Conservation (phyloP, 1,284 basidiomycete genomes). For the Mycena citricolor region DNA sequence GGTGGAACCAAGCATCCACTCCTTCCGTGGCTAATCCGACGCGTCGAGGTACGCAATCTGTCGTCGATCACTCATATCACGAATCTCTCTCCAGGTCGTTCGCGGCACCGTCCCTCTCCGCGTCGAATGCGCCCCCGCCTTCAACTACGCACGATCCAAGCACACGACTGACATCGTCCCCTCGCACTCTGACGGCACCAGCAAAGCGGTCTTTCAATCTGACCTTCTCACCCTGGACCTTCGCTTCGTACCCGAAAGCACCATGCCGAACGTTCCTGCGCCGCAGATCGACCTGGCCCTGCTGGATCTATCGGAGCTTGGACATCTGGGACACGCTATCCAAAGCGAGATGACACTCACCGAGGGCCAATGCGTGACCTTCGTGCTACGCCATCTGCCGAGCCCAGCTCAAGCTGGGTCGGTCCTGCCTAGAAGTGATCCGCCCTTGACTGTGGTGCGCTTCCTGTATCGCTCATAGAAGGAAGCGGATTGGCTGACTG, state of each 20-base stretch:
- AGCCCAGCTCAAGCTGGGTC: conserved; percentile 14
- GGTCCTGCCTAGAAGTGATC: conserved; percentile 10
- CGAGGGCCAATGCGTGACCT: conserved; percentile 86
- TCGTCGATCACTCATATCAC: conserved; percentile 7
- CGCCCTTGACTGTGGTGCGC: conserved; percentile 55
- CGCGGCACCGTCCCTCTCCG: conserved; percentile 75
- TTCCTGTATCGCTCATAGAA: background rate
- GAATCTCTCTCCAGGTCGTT: conserved; percentile 57
- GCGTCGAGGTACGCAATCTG: conserved; percentile 79
- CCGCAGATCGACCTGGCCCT: conserved; percentile 58
- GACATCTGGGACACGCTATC: conserved; percentile 63
- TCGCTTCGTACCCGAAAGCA: conserved; percentile 65
- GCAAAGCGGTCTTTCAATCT: conserved; percentile 73
- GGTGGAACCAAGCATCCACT: conserved; percentile 53
- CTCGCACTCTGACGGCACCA: conserved; percentile 32
- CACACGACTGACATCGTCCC: conserved; percentile 62
- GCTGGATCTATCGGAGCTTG: conserved; percentile 63
- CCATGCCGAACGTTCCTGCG: conserved; percentile 44
- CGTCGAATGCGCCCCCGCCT: conserved; percentile 89
- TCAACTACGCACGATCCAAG: conserved; percentile 82
- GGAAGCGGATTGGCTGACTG: background rate
- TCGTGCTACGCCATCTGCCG: conserved; percentile 73
- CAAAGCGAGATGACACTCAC: conserved; percentile 56
- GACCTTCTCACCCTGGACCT: conserved; percentile 68
- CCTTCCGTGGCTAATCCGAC: conserved; percentile 85